A percentile compares a stretch with the other conserved stretches of the same genome.
phyloP scores from a whole-genome alignment of 1,284 basidiomycete genomes.

The Phenoliferia sp. region DNA sequence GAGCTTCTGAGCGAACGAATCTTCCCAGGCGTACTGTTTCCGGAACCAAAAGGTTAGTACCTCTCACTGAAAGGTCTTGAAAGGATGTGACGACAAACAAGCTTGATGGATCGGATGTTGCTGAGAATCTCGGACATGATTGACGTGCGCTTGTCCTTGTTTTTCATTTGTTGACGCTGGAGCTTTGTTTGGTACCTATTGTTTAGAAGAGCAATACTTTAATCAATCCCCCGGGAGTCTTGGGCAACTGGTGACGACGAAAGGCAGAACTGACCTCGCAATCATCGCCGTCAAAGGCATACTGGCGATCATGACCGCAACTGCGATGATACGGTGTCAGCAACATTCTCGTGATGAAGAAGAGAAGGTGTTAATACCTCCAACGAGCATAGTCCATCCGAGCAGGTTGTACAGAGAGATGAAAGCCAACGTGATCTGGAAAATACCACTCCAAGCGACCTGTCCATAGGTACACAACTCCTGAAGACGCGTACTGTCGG shows the following conservation, averaged over 20 bases:
- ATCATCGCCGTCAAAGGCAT: conserved; percentile 72
- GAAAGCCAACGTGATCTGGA: conserved; percentile 76
- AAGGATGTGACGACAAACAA: conserved; percentile 27
- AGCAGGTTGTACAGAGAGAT: conserved; percentile 69
- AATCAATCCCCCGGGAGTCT: conserved; percentile 12
- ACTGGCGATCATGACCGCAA: conserved; percentile 71
- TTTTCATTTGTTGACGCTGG: conserved; percentile 87
- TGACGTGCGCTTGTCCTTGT: conserved; percentile 55
- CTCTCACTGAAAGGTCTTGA: neutral
- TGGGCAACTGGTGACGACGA: conserved; percentile 25
- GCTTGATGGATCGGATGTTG: conserved; percentile 79
- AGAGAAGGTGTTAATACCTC: conserved; percentile 42
- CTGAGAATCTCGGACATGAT: conserved; percentile 66
- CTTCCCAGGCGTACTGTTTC: conserved; percentile 64
- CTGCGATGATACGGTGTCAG: too few relatives aligned
- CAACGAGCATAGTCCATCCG: conserved; percentile 57
- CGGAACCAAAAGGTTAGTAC: too few relatives aligned
- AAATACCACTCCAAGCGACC: conserved; percentile 48
- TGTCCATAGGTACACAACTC: conserved; percentile 53
- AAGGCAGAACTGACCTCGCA: conserved; percentile 49
- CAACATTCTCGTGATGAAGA: too few relatives aligned
- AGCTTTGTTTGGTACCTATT: conserved; percentile 62
- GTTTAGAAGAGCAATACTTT: neutral
- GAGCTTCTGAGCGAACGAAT: conserved; percentile 71
- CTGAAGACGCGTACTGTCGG: conserved; percentile 67